phyloP scores from a whole-genome alignment of 345 rosid genomes.

The Melaleuca quinquenervia region DNA sequence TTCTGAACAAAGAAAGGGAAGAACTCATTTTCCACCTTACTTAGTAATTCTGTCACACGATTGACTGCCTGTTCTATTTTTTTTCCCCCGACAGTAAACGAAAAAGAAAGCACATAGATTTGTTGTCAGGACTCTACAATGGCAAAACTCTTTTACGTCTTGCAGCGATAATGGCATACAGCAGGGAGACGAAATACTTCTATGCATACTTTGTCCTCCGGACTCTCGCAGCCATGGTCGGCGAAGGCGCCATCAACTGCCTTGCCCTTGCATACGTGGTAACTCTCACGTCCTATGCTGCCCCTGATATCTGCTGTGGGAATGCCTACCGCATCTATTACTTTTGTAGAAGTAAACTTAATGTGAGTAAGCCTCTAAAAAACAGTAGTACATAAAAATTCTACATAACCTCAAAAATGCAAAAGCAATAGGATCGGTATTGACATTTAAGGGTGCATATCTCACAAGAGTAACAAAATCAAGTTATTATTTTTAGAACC shows the following conservation, averaged over 20 bases:
- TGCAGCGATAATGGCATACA: conserved; percentile 74
- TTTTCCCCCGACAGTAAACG: neutral
- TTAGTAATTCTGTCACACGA: neutral
- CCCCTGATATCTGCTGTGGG: neutral
- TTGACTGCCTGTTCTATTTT: neutral
- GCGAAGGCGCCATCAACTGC: conserved; percentile 51
- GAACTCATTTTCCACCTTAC: neutral
- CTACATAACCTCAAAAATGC: neutral
- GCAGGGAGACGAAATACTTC: conserved; percentile 50
- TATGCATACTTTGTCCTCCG: conserved; percentile 48
- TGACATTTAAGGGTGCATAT: neutral
- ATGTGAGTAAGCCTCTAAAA: neutral
- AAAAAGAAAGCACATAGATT: neutral
- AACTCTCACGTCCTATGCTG: neutral
- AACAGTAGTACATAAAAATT: neutral
- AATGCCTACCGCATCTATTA: neutral
- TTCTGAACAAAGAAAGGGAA: neutral
- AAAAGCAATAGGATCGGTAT: neutral
- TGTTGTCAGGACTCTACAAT: neutral
- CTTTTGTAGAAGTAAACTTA: neutral
- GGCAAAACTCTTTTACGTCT: neutral
- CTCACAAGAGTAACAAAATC: neutral
- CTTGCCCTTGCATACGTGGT: conserved; percentile 89
- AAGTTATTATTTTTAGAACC: neutral
- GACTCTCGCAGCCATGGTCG: conserved; percentile 57